A percentile compares a stretch with the other conserved stretches of the same genome.
Conservation (phyloP, 2,329 filamentous ascomycete genomes). For the Colletotrichum echinochloae region DNA sequence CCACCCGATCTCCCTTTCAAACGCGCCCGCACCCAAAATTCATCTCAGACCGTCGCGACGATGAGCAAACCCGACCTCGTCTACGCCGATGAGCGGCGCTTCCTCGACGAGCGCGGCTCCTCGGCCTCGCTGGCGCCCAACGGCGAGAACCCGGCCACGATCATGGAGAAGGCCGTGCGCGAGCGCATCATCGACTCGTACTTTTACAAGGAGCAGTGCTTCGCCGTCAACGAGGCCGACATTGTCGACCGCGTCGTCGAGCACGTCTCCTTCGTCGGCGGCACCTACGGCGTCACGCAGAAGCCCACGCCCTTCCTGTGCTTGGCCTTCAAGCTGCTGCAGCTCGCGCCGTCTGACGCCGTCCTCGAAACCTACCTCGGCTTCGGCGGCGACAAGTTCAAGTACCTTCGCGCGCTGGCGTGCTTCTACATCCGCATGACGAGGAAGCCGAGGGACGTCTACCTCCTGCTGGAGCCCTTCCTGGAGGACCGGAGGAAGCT, state of each 20-base stretch:
- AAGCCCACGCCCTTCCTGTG: constrained; percentile 94
- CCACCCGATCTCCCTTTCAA: constrained; percentile 35
- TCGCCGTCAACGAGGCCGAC: constrained; percentile 87
- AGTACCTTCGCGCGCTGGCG: constrained; percentile 89
- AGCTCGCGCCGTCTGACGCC: constrained; percentile 83
- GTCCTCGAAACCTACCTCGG: constrained; percentile 84
- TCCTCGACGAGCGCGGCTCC: constrained; percentile 93
- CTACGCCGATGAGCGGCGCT: constrained; percentile 82
- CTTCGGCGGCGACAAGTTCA: constrained; percentile 80
- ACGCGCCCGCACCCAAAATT: background rate
- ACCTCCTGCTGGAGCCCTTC: constrained; percentile 82
- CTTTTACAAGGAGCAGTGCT: constrained; percentile 99
- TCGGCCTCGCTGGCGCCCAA: constrained; percentile 80
- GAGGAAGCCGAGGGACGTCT: constrained; percentile 84
- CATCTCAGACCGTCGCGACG: constrained; percentile 38
- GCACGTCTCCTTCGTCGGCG: constrained; percentile 84
- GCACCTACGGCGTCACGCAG: constrained; percentile 86
- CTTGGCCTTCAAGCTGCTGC: constrained; percentile 92
- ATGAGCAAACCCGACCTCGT: constrained; percentile 64
- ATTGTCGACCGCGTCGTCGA: constrained; percentile 91
- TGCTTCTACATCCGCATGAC: constrained; percentile 95
- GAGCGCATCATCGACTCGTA: constrained; percentile 96
- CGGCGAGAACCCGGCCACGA: constrained; percentile 92
- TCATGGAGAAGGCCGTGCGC: constrained; percentile 94
- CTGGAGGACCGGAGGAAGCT: constrained; percentile 87